These are phyloP conservation scores for Panicum hallii DNA, from an alignment of 202 grass and related monocot species.

Conservation along the genomic window DNA sequence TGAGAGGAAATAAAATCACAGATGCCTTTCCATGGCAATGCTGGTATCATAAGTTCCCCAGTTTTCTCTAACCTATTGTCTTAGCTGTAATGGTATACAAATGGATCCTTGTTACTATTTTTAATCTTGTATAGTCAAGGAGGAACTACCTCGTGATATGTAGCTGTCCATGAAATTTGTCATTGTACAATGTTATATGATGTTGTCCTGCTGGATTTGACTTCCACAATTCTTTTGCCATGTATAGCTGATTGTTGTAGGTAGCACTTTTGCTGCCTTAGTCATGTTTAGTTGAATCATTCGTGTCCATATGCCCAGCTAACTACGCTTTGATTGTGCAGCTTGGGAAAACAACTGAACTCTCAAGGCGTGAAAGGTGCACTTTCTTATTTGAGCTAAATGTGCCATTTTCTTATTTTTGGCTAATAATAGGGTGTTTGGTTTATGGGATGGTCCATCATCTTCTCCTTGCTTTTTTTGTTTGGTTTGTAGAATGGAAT, in stretches of 20 bases:
- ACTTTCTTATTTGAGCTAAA: conserved; percentile 8
- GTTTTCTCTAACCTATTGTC: not conserved
- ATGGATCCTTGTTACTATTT: conserved; percentile 9
- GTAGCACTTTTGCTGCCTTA: not conserved
- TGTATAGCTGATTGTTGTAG: not conserved
- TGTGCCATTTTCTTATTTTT: conserved; percentile 22
- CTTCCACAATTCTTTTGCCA: not conserved
- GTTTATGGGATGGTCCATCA: too few relatives aligned
- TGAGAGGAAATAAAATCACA: conserved; percentile 6
- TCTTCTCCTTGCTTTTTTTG: too few relatives aligned
- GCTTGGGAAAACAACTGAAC: conserved; percentile 87
- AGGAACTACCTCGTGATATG: not conserved
- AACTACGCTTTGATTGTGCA: conserved; percentile 54
- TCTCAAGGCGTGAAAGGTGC: conserved; percentile 97
- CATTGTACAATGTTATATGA: not conserved
- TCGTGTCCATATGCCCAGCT: conserved; percentile 32
- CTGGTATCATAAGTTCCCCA: not conserved
- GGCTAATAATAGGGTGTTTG: not conserved
- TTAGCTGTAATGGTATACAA: conserved; percentile 3
- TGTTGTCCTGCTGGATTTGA: conserved; percentile 3
- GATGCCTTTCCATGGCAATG: not conserved
- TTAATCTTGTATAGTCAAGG: not conserved
- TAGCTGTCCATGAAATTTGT: conserved; percentile 10
- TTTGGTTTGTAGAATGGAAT: too few relatives aligned
- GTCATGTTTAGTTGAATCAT: conserved; percentile 25